Conservation (phyloP, 345 rosid genomes). For the Salix exigua region DNA sequence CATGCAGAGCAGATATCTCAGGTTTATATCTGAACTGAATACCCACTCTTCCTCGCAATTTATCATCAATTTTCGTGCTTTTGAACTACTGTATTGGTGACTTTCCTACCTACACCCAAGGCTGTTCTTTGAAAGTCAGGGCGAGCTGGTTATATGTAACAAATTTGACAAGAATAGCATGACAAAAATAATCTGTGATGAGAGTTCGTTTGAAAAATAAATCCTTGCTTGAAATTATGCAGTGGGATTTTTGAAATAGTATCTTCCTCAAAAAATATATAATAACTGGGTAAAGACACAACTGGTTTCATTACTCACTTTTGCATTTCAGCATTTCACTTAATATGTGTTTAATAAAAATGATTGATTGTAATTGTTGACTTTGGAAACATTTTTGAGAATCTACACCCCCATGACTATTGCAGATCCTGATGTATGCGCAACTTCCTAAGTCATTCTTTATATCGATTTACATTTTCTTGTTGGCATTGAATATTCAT, state of each 20-base stretch:
- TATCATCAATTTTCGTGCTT: background rate
- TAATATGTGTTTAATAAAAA: background rate
- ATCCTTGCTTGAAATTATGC: background rate
- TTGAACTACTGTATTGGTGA: background rate
- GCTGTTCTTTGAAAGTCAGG: no score
- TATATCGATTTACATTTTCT: background rate
- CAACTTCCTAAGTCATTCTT: background rate
- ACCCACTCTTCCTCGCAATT: background rate
- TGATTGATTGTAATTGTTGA: no score
- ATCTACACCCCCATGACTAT: no score
- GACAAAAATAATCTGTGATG: background rate
- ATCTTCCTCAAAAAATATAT: no score
- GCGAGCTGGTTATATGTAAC: background rate
- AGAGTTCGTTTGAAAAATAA: background rate
- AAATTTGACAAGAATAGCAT: background rate
- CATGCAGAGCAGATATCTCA: slow-evolving; percentile 96
- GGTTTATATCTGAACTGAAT: slow-evolving; percentile 35
- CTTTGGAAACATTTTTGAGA: no score
- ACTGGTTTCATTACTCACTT: background rate
- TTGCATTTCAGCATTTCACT: background rate
- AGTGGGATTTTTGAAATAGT: no score
- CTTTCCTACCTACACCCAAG: background rate
- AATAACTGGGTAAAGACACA: background rate
- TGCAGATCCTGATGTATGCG: background rate
- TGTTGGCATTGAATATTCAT: background rate